Evolutionary conservation across 2,329 filamentous ascomycete species (phyloP), one percentile per base, ranked within the genome.

Genomic region (Diaporthe amygdali): DNA sequence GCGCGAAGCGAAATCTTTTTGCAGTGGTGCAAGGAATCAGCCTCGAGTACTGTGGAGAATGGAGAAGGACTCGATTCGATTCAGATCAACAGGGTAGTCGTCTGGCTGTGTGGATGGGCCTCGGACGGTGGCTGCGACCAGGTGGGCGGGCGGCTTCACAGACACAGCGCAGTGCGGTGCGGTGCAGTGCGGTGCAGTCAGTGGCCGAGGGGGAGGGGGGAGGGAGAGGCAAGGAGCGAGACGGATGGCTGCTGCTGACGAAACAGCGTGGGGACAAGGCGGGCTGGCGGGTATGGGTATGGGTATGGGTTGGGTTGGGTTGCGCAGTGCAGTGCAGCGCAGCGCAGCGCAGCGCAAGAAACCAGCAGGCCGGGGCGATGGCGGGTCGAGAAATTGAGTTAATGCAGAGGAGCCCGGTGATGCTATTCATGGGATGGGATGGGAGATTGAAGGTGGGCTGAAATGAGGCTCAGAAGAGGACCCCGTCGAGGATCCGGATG

Each of bases 1-100:
- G 68, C 67, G 63, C 68, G 39, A 72, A 56, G 49, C 49, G 34
- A 56, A 67, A 55, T 67, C 44, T 70, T 67, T 71, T 70, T 64
- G 54, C 55, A 55, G 66, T 59, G 30, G 37, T 37, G 68, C 71
- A 71, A 68, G 63, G 61, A 71, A 63, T 56, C 63, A 47, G 68
- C 56, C 55, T 37, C 46, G 41, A 47, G 37, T 51, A 41, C 27
- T 67, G 68, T 71, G 68, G 68, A 66, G 71, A 71, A 61, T 34
- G 30, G 63, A 54, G 39, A 56, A 64, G 59, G 47, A 47, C 25
- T 63, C 55, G 66, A 72, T 66, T 72, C 63, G 68, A 68, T 71
- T 71, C 41, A 47, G 68, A 71, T 70, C 55, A 64, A 67, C 46
- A 67, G 59, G 71, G 61, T 39, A 69, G 46, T 61, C 56, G 20